Conservation (phyloP, 805 yeast genomes). For the Metschnikowia borealis region DNA sequence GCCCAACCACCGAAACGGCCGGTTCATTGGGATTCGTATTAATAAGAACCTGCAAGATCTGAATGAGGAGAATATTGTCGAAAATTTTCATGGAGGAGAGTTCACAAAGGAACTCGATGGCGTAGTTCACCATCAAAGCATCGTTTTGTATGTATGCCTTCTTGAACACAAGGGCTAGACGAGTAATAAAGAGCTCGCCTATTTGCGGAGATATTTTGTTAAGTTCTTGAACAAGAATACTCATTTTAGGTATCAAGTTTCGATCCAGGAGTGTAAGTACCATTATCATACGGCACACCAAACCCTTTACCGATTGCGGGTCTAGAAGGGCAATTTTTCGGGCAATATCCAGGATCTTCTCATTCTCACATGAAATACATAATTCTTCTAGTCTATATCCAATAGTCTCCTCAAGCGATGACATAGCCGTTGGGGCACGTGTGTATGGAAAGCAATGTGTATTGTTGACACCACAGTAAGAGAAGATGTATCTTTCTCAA, state of each 20-base stretch:
- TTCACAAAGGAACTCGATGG: conserved; percentile 53
- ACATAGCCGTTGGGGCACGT: background rate
- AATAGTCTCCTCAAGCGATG: background rate
- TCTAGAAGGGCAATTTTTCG: background rate
- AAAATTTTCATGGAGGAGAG: conserved; percentile 59
- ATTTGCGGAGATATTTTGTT: conserved; percentile 67
- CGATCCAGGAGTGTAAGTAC: conserved; percentile 44
- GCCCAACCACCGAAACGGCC: conserved; percentile 52
- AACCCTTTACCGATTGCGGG: conserved; percentile 34
- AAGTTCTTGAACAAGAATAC: conserved; percentile 55
- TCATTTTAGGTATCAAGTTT: conserved; percentile 44
- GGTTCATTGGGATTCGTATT: conserved; percentile 46
- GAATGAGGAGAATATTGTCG: conserved; percentile 29
- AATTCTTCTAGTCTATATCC: background rate
- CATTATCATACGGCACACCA: conserved; percentile 56
- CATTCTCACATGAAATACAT: background rate
- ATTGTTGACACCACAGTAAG: background rate
- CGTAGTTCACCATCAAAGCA: conserved; percentile 38
- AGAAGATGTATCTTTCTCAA: background rate
- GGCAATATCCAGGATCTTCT: background rate
- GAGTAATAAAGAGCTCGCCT: conserved; percentile 52
- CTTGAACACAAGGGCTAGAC: conserved; percentile 58
- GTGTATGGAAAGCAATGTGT: background rate
- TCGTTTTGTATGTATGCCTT: conserved; percentile 34
- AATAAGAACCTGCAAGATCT: conserved; percentile 33